These are phyloP conservation scores for Diplodia intermedia DNA, from an alignment of 2,329 filamentous ascomycete genomes.

Conservation along the genomic window DNA sequence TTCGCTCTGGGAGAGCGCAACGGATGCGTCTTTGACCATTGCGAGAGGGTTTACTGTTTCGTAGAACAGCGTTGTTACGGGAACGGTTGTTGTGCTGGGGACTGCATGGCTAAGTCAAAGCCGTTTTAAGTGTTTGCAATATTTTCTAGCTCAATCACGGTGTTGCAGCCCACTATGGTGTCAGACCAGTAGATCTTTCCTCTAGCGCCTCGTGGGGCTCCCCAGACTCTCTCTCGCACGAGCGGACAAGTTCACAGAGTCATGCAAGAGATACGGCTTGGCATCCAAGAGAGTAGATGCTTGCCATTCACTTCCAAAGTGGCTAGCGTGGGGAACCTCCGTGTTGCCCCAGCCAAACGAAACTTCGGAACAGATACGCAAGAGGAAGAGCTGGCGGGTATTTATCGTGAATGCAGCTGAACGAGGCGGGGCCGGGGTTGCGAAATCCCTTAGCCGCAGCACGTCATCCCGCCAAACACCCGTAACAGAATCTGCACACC, in stretches of 20 bases:
- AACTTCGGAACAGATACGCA: neutral
- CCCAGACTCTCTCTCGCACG: neutral
- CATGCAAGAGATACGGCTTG: neutral
- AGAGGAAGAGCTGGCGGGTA: neutral
- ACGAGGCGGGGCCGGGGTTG: neutral
- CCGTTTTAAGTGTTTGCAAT: slow-evolving; percentile 2
- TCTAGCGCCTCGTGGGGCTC: slow-evolving; percentile 2
- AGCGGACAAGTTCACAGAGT: neutral
- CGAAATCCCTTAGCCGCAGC: slow-evolving; percentile 1
- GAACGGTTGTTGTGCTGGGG: neutral
- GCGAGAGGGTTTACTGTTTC: neutral
- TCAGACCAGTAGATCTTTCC: neutral
- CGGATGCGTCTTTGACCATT: neutral
- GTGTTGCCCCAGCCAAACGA: neutral
- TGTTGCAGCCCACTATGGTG: slow-evolving; percentile 10
- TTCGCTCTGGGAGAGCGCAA: neutral
- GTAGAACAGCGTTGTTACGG: neutral
- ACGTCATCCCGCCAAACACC: slow-evolving; percentile 1
- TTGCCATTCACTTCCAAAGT: neutral
- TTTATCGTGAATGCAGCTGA: neutral
- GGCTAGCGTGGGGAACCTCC: neutral
- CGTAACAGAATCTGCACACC: neutral
- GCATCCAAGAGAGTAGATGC: neutral
- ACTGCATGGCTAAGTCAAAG: neutral
- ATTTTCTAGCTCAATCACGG: slow-evolving; percentile 12